Percentiles rank a stretch among this genome's conserved stretches.
phyloP scores from a whole-genome alignment of 306 rosid species.

The Dalbergia cultrata region DNA sequence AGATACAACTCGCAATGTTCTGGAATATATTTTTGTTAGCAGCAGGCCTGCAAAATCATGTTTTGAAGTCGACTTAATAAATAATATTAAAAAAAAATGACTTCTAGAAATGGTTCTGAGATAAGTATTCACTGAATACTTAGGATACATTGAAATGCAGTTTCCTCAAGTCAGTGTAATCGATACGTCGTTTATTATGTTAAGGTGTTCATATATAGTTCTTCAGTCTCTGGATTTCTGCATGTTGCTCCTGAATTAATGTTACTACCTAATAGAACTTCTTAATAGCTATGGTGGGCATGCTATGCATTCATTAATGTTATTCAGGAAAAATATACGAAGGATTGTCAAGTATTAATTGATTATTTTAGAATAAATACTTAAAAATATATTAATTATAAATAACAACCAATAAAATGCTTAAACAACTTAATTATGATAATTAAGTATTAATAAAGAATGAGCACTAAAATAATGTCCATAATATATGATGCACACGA shows the following conservation, averaged over 20 bases:
- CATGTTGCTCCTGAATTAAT: no score
- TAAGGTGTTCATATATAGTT: no score
- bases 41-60: constrained; percentile 15
- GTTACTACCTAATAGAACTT: no score
- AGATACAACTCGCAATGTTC: constrained; percentile 16
- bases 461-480: background rate
- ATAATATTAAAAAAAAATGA: background rate
- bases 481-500: constrained; percentile 32
- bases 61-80: background rate
- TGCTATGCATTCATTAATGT: background rate
- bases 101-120: background rate
- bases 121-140: background rate
- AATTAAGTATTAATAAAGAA: no score
- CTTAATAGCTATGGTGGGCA: no score
- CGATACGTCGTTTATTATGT: no score
- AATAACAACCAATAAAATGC: no score
- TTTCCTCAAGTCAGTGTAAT: background rate
- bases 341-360: no score
- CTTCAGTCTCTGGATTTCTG: no score
- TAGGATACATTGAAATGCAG: background rate
- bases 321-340: background rate
- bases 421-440: no score
- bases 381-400: no score
- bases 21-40: constrained; percentile 16
- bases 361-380: no score